These are phyloP conservation scores for Bryoglossum gracile DNA, from an alignment of 495 filamentous ascomycete species.

Conservation along the genomic window DNA sequence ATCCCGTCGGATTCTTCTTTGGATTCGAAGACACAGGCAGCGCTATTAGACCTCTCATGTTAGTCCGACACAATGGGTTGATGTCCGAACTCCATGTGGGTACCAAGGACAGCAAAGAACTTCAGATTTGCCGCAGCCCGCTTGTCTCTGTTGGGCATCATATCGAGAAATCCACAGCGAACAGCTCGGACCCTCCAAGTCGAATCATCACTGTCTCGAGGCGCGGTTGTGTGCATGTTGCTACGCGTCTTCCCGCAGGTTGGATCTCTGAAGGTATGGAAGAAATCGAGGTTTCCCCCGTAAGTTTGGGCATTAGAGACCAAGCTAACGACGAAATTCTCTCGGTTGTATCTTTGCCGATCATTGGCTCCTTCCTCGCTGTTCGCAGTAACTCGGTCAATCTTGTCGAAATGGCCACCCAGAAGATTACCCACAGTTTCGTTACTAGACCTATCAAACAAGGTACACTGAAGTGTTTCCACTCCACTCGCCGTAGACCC, in stretches of 20 bases:
- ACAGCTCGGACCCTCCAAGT: conserved; percentile 9
- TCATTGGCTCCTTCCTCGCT: conserved; percentile 42
- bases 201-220: conserved; percentile 35
- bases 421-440: conserved; percentile 47
- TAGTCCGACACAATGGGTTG: conserved; percentile 51
- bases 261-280: conserved; percentile 27
- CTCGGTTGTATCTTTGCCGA: conserved; percentile 32
- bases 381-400: conserved; percentile 42
- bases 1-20: conserved; percentile 54
- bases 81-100: conserved; percentile 43
- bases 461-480: conserved; percentile 43
- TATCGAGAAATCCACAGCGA: conserved; percentile 27
- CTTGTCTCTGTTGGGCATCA: conserved; percentile 38
- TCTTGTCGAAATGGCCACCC: conserved; percentile 44
- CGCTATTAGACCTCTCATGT: conserved; percentile 37
- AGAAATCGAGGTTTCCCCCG: conserved; percentile 27
- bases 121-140: conserved; percentile 36
- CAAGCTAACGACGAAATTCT: conserved; percentile 26
- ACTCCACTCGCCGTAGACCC: conserved; percentile 37
- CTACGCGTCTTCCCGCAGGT: conserved; percentile 29
- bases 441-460: conserved; percentile 47
- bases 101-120: conserved; percentile 26
- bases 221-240: conserved; percentile 39
- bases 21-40: conserved; percentile 26
- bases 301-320: no score